A percentile compares a stretch with the other conserved stretches of the same genome.
These are phyloP conservation scores for Omphalea diandra DNA, from an alignment of 441 rosid species.

Conservation along the genomic window DNA sequence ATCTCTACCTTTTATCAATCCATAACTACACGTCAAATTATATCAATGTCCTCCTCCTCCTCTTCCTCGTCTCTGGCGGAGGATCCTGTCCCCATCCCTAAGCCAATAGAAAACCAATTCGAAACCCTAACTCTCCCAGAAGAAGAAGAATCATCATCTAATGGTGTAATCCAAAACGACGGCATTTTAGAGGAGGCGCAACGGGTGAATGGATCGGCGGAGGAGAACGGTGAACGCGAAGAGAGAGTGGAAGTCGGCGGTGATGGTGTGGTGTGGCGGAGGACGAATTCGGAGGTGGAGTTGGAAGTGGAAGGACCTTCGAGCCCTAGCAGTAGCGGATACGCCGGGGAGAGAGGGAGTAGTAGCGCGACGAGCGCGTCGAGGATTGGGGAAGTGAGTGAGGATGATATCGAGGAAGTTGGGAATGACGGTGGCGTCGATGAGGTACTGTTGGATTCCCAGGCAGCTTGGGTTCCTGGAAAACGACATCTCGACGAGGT, in stretches of 20 bases:
- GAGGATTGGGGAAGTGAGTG: slow-evolving; percentile 43
- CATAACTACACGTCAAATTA: not conserved
- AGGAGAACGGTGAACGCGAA: no score
- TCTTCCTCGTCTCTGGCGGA: slow-evolving; percentile 15
- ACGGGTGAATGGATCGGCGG: no score
- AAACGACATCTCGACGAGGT: slow-evolving; percentile 96
- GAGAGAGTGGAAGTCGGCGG: slow-evolving; percentile 8
- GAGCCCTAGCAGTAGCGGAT: slow-evolving; percentile 92
- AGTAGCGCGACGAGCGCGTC: slow-evolving; percentile 60
- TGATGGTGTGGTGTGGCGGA: slow-evolving; percentile 26
- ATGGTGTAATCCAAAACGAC: slow-evolving; percentile 36
- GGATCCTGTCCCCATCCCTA: slow-evolving; percentile 32
- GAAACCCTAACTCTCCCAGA: slow-evolving; percentile 1
- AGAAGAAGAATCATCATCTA: not conserved
- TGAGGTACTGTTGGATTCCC: slow-evolving; percentile 40
- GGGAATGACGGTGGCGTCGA: slow-evolving; percentile 33
- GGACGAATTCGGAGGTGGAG: slow-evolving; percentile 50
- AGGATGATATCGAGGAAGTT: slow-evolving; percentile 66
- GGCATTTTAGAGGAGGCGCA: no score
- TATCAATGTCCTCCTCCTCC: slow-evolving; percentile 34
- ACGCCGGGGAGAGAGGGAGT: slow-evolving; percentile 92
- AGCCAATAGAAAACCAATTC: slow-evolving; percentile 38
- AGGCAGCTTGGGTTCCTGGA: slow-evolving; percentile 72
- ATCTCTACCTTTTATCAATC: not conserved
- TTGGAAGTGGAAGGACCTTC: slow-evolving; percentile 57